These are phyloP conservation scores for Coffea canephora DNA, from an alignment of 257 asterid species.

Conservation along the genomic window DNA sequence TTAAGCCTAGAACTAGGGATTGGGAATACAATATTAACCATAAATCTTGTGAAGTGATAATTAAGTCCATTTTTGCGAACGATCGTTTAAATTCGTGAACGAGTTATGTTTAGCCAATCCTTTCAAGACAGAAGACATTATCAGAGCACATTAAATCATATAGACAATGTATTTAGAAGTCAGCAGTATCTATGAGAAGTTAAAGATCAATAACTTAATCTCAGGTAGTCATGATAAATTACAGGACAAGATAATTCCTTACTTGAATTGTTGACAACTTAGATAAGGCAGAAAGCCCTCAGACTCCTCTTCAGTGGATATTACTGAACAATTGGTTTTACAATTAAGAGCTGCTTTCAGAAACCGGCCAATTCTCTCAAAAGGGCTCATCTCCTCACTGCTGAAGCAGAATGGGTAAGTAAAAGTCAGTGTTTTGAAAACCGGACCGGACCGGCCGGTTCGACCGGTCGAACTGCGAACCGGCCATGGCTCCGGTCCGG, in stretches of 20 bases:
- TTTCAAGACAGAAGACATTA: neutral
- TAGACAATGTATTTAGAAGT: too few relatives aligned
- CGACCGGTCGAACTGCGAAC: too few relatives aligned
- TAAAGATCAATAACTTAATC: neutral
- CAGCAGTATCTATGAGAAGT: neutral
- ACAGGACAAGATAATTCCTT: conserved; percentile 1
- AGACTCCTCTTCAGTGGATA: conserved; percentile 24
- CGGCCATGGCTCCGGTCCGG: too few relatives aligned
- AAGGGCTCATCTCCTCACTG: conserved; percentile 18
- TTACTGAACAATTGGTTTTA: conserved; percentile 16
- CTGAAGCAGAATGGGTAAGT: conserved; percentile 29
- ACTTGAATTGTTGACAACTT: conserved; percentile 38
- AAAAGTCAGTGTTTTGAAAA: too few relatives aligned
- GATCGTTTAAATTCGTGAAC: too few relatives aligned
- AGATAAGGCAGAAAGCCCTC: conserved; percentile 16
- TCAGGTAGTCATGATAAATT: neutral
- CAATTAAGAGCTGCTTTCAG: conserved; percentile 24
- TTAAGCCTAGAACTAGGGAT: too few relatives aligned
- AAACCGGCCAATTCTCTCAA: conserved; percentile 26
- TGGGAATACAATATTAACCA: too few relatives aligned
- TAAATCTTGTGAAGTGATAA: too few relatives aligned
- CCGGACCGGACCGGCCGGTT: too few relatives aligned
- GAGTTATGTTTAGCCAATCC: neutral
- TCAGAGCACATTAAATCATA: too few relatives aligned
- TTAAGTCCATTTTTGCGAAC: too few relatives aligned